A percentile compares a stretch with the other conserved stretches of the same genome.
phyloP scores from a whole-genome alignment of 192 early-diverging fungal genomes.

The Backusella mclennaniae region DNA sequence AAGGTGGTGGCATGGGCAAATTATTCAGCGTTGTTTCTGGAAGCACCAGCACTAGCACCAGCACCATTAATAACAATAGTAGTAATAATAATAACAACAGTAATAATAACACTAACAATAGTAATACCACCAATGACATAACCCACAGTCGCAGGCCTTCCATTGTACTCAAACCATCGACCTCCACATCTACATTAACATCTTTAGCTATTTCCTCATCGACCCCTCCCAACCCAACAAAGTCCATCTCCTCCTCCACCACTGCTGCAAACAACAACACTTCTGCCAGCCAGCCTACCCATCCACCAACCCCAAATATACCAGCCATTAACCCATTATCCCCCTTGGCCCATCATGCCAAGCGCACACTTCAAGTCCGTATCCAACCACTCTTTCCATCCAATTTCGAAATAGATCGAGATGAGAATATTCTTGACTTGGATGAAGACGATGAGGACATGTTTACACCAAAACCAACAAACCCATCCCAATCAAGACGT shows the following conservation, averaged over 20 bases:
- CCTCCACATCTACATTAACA: background rate
- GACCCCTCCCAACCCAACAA: background rate
- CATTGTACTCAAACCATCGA: background rate
- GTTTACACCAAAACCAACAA: slow-evolving; percentile 23
- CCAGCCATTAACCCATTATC: slow-evolving; percentile 18
- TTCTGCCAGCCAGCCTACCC: slow-evolving; percentile 3
- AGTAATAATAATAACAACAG: background rate
- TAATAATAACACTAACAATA: background rate
- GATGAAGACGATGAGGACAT: slow-evolving; percentile 44
- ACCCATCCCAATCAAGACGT: slow-evolving; percentile 30
- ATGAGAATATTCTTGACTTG: slow-evolving; percentile 32
- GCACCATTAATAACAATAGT: background rate
- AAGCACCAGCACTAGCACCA: background rate
- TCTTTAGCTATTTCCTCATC: background rate
- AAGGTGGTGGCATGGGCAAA: background rate
- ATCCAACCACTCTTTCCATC: slow-evolving; percentile 55
- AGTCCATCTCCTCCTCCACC: slow-evolving; percentile 15
- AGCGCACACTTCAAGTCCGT: slow-evolving; percentile 42
- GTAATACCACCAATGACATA: background rate
- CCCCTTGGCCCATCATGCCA: slow-evolving; percentile 33
- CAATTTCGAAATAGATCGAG: slow-evolving; percentile 47
- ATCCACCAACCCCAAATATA: slow-evolving; percentile 39
- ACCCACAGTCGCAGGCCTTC: background rate
- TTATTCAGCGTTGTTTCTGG: background rate
- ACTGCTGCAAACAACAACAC: background rate